Base-by-base conservation (phyloP, 164 flowering plant species). In the Magnolia changhungtana region DNA sequence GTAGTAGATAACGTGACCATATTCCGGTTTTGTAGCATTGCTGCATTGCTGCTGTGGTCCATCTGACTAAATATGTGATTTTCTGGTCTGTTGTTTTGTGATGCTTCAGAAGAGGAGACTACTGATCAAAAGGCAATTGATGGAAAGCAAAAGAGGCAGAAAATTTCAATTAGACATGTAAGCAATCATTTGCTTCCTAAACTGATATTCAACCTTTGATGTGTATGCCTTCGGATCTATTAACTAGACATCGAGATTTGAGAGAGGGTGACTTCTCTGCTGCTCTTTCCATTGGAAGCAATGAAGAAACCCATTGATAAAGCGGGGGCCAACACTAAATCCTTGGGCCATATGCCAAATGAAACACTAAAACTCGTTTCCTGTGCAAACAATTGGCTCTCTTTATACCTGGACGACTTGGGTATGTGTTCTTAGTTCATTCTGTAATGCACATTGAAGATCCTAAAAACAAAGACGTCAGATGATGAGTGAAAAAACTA, bases 61-160 rank as follows among this genome's bases (percentile, higher is more conserved):
- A 37, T 37, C 45, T 37, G 19, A 27, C 13, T 31, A 21, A 21
- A 11, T 29, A n/a, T 61, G 24, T 19, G 27, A 4, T 59, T 63
- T 23, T 13, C 27, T 18, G 5, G 27, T 55, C 18, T 59, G 4
- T 19, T 67, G 69, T 80, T 21, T 71, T 9, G 69, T 82, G 50
- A 14, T 80, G 4, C 18, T 75, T 69, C 87, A 86, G 92, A 87
- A 51, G 93, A 89, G 66, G 95, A 87, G 72, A 64, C 77, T 23
- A 49, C 49, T 76, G 85, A 78, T 68, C 67, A 50, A 58, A 87
- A 81, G 76, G 86, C 77, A 75, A 67, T 64, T n/a, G 81, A 84
- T 51, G 80, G 88, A 76, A 89, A 82, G 86, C 69, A 75, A 78
- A 89, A 78, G 82, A 80, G 81, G 80, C 80, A 20, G 31, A 80